Evolutionary conservation across 192 early-diverging fungal genomes (phyloP).

Genomic region (Spinellus fusiger): DNA sequence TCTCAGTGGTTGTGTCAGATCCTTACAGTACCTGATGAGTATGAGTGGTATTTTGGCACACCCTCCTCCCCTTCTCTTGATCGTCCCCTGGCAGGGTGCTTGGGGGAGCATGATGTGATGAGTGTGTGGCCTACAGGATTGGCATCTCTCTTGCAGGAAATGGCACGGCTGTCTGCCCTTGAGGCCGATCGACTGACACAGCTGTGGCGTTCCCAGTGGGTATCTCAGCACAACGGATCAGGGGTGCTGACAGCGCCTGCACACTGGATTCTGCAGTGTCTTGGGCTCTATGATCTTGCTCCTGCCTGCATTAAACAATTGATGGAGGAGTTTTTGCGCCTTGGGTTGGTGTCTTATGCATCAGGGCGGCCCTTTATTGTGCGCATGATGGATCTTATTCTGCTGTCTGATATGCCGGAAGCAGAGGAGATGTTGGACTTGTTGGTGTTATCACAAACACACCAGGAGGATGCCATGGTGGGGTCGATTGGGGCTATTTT

Average conservation of each 20-base stretch:
- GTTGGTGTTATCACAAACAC: neutral
- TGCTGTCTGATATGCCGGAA: conserved; percentile 18
- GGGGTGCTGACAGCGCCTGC: neutral
- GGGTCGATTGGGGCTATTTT: neutral
- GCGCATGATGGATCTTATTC: conserved; percentile 10
- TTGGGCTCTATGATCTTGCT: conserved; percentile 21
- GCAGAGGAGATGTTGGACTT: conserved; percentile 11
- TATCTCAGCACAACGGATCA: neutral
- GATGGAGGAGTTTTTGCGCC: conserved; percentile 12
- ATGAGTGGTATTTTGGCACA: conserved; percentile 10
- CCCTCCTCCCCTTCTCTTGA: neutral
- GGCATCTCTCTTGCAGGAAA: conserved; percentile 13
- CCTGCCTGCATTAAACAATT: conserved; percentile 16
- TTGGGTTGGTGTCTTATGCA: neutral
- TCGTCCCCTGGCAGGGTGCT: neutral
- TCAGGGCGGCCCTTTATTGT: neutral
- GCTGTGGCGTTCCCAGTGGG: conserved; percentile 10
- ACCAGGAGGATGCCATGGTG: neutral
- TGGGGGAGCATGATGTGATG: neutral
- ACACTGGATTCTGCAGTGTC: conserved; percentile 17
- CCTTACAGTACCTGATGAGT: neutral
- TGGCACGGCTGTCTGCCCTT: conserved; percentile 2
- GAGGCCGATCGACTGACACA: neutral
- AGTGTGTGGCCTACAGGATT: conserved; percentile 7
- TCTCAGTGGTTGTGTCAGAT: neutral